Evolutionary conservation across 805 yeast species (phyloP), one percentile per base, ranked within the genome.

Genomic region (Aciculoconidium aculeatum): DNA sequence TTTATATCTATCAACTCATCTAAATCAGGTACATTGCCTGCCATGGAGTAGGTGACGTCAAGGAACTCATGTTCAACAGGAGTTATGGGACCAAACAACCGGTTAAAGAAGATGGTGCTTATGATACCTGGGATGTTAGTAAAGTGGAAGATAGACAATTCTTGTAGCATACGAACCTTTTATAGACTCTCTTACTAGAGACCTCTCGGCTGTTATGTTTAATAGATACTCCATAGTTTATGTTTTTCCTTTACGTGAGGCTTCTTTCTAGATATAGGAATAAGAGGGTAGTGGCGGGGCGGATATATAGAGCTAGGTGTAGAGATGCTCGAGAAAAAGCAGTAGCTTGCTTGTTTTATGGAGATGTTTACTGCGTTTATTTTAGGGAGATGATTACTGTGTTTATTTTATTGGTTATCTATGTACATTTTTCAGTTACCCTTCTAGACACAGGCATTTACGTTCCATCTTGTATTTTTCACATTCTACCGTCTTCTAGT

Each of bases 31-130:
- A 62, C 47, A 17, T 61, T 66, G 3, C 51, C 58, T 2, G 64
- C 67, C 41, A 63, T 58, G 0, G 82, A 78, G 41, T 79, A 81
- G 4, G 83, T 66, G 3, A 79, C 61, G 11, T 70, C 77, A 7
- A 72, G 51, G 29, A 76, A 74, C 37, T 75, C 78, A n/a, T 58
- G 53, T 4, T 72, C 66, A 10, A 58, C 51, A 2, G 88, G 86
- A 1, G 56, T 51, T 11, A 80, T 60, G 1, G 77, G 67, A 0
- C 88, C 90, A 46, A 83, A 75, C 15, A 80, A 56, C 24, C 94
- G 57, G 32, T 76, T 72, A 50, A 82, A 82, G 48, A 82, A 71
- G 11, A 82, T 73, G 2, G 83, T 61, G 61, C 83, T 76, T 31
- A 83, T 49, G 15, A 80, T 53, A 1, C 81, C 84, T 64, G 34